Percentiles rank a stretch among this genome's conserved stretches.
Conservation (phyloP, 1,139 yeast genomes). For the Zygosaccharomyces pseudobailii region DNA sequence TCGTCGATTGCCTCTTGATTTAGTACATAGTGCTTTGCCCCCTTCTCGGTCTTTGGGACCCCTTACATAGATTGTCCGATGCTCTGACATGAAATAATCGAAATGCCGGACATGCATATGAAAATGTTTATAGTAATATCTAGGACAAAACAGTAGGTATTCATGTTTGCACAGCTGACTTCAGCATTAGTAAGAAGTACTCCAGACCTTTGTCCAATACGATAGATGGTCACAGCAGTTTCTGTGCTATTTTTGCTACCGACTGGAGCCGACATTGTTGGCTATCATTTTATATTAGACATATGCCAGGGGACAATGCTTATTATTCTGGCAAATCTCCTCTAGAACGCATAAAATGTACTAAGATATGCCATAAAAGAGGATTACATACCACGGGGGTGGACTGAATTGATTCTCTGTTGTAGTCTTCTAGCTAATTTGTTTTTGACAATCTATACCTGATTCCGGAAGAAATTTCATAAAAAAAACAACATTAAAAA, state of each 20-base stretch:
- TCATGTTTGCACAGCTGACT: too few species aligned
- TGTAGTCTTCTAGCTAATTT: background rate
- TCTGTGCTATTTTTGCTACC: too few species aligned
- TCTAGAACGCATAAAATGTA: background rate
- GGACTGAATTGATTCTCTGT: background rate
- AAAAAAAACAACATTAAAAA: background rate
- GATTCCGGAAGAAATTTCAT: background rate
- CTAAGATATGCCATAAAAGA: background rate
- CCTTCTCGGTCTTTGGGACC: slow-evolving; percentile 1
- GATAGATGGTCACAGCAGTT: too few species aligned
- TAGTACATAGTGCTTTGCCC: background rate
- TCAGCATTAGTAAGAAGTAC: too few species aligned
- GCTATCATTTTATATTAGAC: too few species aligned
- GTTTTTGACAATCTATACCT: background rate
- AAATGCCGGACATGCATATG: background rate
- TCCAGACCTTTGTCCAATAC: too few species aligned
- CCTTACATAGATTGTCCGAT: background rate
- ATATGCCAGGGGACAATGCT: too few species aligned
- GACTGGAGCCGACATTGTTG: too few species aligned
- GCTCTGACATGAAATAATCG: background rate
- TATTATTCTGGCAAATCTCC: too few species aligned
- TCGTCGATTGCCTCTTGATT: background rate
- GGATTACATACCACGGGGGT: too few species aligned
- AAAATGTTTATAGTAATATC: too few species aligned
- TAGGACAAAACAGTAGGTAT: too few species aligned